These are phyloP conservation scores for Neofusicoccum kwambonambiense DNA, from an alignment of 2,329 filamentous ascomycete species.

Conservation along the genomic window DNA sequence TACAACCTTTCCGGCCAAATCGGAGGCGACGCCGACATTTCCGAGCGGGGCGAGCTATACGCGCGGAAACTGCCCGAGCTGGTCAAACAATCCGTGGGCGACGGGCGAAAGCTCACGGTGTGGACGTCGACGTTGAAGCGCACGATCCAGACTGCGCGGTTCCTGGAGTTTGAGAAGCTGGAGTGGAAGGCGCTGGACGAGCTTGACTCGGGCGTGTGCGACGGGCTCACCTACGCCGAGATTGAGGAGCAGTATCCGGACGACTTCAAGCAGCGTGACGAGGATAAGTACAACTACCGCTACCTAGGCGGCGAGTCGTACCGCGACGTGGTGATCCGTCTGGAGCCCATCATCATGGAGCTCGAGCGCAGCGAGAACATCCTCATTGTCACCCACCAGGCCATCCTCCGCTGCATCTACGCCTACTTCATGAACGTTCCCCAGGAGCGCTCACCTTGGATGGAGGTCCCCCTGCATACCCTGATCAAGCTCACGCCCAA, in stretches of 20 bases:
- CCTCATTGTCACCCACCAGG: constrained; percentile 96
- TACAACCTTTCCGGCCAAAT: constrained; percentile 91
- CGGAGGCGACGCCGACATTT: constrained; percentile 86
- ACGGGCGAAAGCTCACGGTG: constrained; percentile 65
- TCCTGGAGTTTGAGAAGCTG: constrained; percentile 88
- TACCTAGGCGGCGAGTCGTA: constrained; percentile 96
- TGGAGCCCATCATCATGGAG: constrained; percentile 99
- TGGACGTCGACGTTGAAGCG: constrained; percentile 77
- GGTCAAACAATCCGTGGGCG: constrained; percentile 80
- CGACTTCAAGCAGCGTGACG: constrained; percentile 91
- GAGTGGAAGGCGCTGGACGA: constrained; percentile 99
- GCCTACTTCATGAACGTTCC: constrained; percentile 98
- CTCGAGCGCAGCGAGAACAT: constrained; percentile 95
- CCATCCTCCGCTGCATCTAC: constrained; percentile 94
- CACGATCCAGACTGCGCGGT: constrained; percentile 87
- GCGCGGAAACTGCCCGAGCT: constrained; percentile 80
- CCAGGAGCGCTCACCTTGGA: constrained; percentile 92
- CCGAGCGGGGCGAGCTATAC: constrained; percentile 82
- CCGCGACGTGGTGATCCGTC: constrained; percentile 92
- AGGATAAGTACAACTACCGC: constrained; percentile 99
- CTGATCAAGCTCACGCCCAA: constrained; percentile 94
- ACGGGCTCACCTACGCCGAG: constrained; percentile 92
- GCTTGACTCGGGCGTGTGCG: constrained; percentile 93
- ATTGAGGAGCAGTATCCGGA: constrained; percentile 90
- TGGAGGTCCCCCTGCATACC: constrained; percentile 95